A percentile compares a stretch with the other conserved stretches of the same genome.
Conservation (phyloP, 2,329 filamentous ascomycete species). For the Cryphonectria naterciae region DNA sequence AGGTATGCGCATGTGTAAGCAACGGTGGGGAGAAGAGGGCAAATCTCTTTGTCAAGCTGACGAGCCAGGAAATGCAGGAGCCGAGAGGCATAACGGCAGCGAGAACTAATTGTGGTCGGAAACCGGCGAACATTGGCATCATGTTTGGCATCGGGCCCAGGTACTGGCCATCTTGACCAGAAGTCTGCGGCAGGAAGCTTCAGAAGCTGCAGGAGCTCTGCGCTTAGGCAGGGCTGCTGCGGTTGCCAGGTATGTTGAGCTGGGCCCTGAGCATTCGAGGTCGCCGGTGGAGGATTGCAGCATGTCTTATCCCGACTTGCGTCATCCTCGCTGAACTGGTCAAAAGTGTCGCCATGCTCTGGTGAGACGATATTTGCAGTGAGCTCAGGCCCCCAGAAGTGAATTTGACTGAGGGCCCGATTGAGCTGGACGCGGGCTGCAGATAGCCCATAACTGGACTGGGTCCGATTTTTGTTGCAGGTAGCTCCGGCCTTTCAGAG, state of each 20-base stretch:
- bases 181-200: neutral
- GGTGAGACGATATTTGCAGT: neutral
- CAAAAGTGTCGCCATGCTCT: neutral
- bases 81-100: neutral
- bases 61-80: neutral
- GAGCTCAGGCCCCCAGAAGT: neutral
- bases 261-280: constrained; percentile 14
- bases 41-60: neutral
- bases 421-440: constrained; percentile 11
- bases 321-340: neutral
- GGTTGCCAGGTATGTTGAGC: neutral
- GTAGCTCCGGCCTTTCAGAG: neutral
- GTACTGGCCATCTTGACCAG: neutral
- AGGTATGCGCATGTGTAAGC: constrained; percentile 1
- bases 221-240: neutral
- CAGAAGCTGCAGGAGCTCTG: neutral
- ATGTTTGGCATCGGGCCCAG: neutral
- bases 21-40: neutral
- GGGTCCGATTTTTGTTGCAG: constrained; percentile 3
- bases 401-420: neutral
- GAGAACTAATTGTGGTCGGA: neutral
- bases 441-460: neutral
- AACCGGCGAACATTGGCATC: neutral
- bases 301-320: neutral
- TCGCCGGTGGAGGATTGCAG: constrained; percentile 24